Percentiles rank a stretch among this genome's conserved stretches.
phyloP scores from a whole-genome alignment of 78 protist genomes.

The Dictyostelium citrinum region DNA sequence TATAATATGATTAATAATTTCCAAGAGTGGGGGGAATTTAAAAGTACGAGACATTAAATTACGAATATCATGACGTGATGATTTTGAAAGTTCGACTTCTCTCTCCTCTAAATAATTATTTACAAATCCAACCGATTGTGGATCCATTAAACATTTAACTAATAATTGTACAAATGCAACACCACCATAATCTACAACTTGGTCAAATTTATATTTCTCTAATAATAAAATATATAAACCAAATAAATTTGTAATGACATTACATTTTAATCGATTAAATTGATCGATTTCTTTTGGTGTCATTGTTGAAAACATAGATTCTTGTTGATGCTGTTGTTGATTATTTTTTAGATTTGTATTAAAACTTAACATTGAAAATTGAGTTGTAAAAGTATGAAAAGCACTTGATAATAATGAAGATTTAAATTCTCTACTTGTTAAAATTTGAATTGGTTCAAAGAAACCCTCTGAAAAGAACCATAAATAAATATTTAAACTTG shows the following conservation, averaged over 20 bases:
- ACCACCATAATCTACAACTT: constrained; percentile 18
- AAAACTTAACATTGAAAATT: background rate
- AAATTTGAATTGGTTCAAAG: constrained; percentile 3
- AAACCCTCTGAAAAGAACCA: constrained; percentile 55
- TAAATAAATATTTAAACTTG: constrained; percentile 12
- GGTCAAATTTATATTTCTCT: constrained; percentile 23
- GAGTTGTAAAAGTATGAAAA: constrained; percentile 28
- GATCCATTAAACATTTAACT: background rate
- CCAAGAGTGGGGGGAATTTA: constrained; percentile 11
- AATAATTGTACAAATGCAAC: constrained; percentile 1
- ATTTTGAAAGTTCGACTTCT: background rate
- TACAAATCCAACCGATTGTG: constrained; percentile 14
- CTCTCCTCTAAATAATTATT: background rate
- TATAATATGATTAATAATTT: background rate
- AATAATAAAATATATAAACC: constrained; percentile 46
- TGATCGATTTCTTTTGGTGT: constrained; percentile 51
- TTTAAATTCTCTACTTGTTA: background rate
- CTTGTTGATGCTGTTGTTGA: background rate
- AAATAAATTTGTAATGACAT: constrained; percentile 23
- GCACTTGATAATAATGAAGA: background rate
- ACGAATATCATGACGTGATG: background rate
- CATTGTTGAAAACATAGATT: background rate
- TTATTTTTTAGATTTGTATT: background rate
- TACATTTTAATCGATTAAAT: constrained; percentile 30
- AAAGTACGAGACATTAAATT: background rate